Conservation (phyloP, 129 eudicot genomes). For the Artemisia argyi region DNA sequence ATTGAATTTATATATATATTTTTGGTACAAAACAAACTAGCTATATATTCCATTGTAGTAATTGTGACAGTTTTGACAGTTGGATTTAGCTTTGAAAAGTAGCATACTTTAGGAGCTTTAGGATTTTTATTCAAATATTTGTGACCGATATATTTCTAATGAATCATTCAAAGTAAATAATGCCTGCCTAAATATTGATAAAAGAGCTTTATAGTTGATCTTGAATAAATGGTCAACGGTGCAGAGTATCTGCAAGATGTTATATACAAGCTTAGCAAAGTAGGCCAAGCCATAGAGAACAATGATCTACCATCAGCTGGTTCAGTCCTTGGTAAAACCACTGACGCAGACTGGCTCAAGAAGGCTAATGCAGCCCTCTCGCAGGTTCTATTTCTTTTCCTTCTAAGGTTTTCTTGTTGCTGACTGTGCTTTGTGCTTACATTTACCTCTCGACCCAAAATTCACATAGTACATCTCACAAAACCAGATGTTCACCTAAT, state of each 20-base stretch:
- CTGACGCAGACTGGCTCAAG: conserved; percentile 79
- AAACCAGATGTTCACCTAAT: background rate
- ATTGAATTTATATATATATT: too few species aligned
- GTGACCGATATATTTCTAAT: background rate
- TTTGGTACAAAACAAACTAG: too few species aligned
- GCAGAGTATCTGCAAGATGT: conserved; percentile 89
- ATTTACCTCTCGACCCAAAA: background rate
- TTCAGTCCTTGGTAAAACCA: conserved; percentile 72
- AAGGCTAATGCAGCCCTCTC: conserved; percentile 78
- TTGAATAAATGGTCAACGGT: background rate
- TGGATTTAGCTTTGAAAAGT: background rate
- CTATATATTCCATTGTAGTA: too few species aligned
- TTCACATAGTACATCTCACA: background rate
- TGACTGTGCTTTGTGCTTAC: conserved; percentile 1
- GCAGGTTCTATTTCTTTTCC: conserved; percentile 49
- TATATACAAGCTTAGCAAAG: conserved; percentile 83
- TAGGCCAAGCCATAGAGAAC: conserved; percentile 90
- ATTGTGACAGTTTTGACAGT: background rate
- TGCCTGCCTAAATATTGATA: background rate
- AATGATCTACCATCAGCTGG: conserved; percentile 82
- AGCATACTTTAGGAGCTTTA: background rate
- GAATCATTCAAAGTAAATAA: background rate
- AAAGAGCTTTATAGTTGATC: too few species aligned
- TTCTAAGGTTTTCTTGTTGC: background rate
- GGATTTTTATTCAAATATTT: background rate